Base-by-base conservation (phyloP, 192 early-diverging fungal species). In the Irineochytrium annulatum region DNA sequence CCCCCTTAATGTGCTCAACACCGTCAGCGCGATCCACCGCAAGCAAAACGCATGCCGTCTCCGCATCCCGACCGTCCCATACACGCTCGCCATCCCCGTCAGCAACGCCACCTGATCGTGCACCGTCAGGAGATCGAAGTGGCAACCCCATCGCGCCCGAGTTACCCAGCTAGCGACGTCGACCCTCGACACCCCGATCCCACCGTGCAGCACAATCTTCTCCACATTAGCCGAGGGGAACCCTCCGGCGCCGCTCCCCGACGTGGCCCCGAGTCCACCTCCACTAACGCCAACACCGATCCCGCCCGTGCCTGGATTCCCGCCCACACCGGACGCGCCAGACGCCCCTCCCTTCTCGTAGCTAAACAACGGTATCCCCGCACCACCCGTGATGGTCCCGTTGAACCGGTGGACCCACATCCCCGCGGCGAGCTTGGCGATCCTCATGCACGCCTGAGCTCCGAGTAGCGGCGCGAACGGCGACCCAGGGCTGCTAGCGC, bases 41-140 rank as follows among this genome's bases (percentile, higher is more conserved):
- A 89, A 68, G 53, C 84, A 88, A 65, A 89, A 87, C 0, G 85
- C 82, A 53, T 90, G 85, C 59, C 90, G 89, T 28, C 85, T 54
- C 22, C 68, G 43, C 35, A 75, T 76, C 39, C 82, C 83, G 31
- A 90, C 75, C 13, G 65, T 66, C 2, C 77, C 77, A 46, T 82
- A 85, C 27, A 87, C 68, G 3, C 82, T 63, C 0, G 87, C 77
- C 28, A 90, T 80, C 3, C 68, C 69, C 0, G 85, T 74, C 3
- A 75, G 52, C 37, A 43, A 57, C n/a, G 55, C 39, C 37, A 89
- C 72, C 56, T 89, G 84, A 60, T 89, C 86, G 20, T 67, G 55
- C 20, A 80, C 37, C 3, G 76, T 60, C 43, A 89, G 45, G 58
- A 78, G 80, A 57, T 87, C 78, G 20, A 84, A 28, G 19, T 76